Percentiles rank a stretch among this genome's conserved stretches.
phyloP scores from a whole-genome alignment of 352 stramenopile species.

The Phytophthora syringae region DNA sequence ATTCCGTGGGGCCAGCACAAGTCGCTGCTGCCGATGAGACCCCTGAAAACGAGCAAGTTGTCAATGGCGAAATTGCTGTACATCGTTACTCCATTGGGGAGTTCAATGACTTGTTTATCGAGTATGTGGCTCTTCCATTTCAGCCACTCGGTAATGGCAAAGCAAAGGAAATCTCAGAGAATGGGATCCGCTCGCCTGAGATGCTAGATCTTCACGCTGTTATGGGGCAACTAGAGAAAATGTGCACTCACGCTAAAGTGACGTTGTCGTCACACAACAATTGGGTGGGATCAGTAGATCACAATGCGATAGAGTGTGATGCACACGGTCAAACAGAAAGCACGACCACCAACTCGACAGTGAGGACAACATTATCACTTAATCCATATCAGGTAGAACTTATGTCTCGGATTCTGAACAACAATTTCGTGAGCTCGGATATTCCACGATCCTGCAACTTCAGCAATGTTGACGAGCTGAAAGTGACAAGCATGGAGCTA shows the following conservation, averaged over 20 bases:
- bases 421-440: constrained; percentile 58
- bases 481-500: constrained; percentile 51
- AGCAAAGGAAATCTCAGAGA: constrained; percentile 13
- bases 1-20: constrained; percentile 13
- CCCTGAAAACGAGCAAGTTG: background rate
- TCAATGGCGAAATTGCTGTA: background rate
- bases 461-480: constrained; percentile 46
- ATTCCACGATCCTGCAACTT: background rate
- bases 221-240: constrained; percentile 60
- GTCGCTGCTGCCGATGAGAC: background rate
- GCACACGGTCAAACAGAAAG: background rate
- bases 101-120: constrained; percentile 48
- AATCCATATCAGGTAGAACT: constrained; percentile 75
- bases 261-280: constrained; percentile 40
- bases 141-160: constrained; percentile 25
- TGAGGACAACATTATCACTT: constrained; percentile 32
- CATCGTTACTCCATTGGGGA: constrained; percentile 21
- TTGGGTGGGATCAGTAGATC: constrained; percentile 30
- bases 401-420: constrained; percentile 60
- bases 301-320: background rate
- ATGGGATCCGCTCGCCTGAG: background rate
- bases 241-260: constrained; percentile 49
- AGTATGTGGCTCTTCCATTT: constrained; percentile 54
- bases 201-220: constrained; percentile 56
- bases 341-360: background rate